Evolutionary conservation across 495 filamentous ascomycete genomes (phyloP), one percentile per base, ranked within the genome.

Genomic region (Aspergillus steynii): DNA sequence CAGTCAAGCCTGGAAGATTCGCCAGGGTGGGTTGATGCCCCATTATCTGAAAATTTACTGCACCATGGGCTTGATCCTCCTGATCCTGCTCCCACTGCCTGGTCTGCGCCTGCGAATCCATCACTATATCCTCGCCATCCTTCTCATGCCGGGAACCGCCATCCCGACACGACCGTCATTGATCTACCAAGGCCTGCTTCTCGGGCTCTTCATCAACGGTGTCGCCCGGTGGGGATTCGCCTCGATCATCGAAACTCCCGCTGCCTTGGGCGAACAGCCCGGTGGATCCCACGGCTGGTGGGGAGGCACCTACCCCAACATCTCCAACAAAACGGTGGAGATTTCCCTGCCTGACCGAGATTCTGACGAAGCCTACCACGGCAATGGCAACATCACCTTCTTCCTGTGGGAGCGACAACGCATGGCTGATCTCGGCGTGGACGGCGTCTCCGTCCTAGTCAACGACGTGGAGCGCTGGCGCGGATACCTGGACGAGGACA

Each of bases 211-310:
- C 73, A 85, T 96, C 75, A 97, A 98, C 68, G 94, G 94, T 20
- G 85, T 92, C 61, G 93, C 93, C 12, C 82, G 94, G 15, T 98
- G 94, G 94, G 94, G 92, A 12, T 98, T 96, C 65, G 93, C 93
- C 53, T 84, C 88, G 2, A 85, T 98, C 59, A 81, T 97, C n/a
- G 90, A 97, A 74, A 97, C 95, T 0, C 83, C 88, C 1, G 83
- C 74, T 1, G 85, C 85, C 25, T 72, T 98, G 46, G 79, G 79
- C 37, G 79, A 81, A 61, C 61, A 71, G 55, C 68, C 73, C 0
- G 71, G 67, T 50, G 77, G 73, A 37, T 61, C 63, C 10, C 59
- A 71, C 49, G 76, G 85, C 0, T 86, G 86, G 74, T 80, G 89
- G 58, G 87, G 87, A 12, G 85, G 86, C 2, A 71, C 84, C 1